These are phyloP conservation scores for Hygrocybe punicea DNA, from an alignment of 768 basidiomycete species.

Conservation along the genomic window DNA sequence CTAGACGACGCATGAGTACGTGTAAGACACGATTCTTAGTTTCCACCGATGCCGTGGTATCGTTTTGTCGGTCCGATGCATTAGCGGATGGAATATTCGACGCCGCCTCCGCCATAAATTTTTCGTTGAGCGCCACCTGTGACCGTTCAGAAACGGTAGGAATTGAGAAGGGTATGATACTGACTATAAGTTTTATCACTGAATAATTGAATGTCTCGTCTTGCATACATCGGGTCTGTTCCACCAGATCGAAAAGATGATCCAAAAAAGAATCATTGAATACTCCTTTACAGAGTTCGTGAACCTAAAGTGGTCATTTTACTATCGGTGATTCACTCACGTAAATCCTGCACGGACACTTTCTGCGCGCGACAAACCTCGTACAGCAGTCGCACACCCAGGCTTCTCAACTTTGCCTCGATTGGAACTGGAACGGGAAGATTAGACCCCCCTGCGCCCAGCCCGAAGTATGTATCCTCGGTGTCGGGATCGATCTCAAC, in stretches of 20 bases:
- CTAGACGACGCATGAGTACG: slow-evolving; percentile 78
- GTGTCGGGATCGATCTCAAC: slow-evolving; percentile 78
- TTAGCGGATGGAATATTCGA: slow-evolving; percentile 28
- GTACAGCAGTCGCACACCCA: slow-evolving; percentile 76
- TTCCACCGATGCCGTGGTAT: slow-evolving; percentile 31
- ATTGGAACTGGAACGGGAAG: slow-evolving; percentile 61
- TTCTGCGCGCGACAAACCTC: slow-evolving; percentile 93
- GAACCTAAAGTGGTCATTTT: neutral
- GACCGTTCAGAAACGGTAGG: neutral
- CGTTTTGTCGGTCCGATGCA: slow-evolving; percentile 11
- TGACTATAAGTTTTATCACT: slow-evolving; percentile 87
- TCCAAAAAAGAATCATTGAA: slow-evolving; percentile 86
- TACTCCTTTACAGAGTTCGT: slow-evolving; percentile 45
- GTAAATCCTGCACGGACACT: slow-evolving; percentile 70
- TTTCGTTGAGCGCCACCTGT: slow-evolving; percentile 91
- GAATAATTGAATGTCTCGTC: slow-evolving; percentile 96
- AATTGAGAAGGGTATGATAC: neutral
- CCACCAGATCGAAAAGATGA: slow-evolving; percentile 87
- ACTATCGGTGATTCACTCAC: slow-evolving; percentile 35
- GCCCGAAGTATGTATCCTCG: slow-evolving; percentile 57
- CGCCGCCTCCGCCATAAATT: slow-evolving; percentile 95
- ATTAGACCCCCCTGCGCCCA: slow-evolving; percentile 13
- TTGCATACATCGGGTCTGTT: slow-evolving; percentile 80
- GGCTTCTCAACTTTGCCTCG: slow-evolving; percentile 73
- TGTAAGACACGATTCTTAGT: slow-evolving; percentile 74